A percentile compares a stretch with the other conserved stretches of the same genome.
Evolutionary conservation across 192 early-diverging fungal genomes (phyloP).

Genomic region (Podila epigama): DNA sequence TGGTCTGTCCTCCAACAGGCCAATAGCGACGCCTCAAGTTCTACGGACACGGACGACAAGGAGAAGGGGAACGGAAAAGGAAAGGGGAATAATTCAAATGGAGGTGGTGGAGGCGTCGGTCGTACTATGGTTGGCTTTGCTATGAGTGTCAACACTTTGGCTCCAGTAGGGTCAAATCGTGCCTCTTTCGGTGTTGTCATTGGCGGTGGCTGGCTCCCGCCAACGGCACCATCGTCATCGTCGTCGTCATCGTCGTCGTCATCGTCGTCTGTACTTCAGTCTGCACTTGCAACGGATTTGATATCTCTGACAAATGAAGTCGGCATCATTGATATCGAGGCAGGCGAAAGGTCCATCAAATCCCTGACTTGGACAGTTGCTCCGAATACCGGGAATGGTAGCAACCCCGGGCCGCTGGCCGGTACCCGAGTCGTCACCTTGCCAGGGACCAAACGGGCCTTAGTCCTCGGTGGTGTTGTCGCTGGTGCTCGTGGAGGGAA

Average conservation of each 20-base stretch:
- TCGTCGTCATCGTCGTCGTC: neutral
- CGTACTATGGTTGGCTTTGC: conserved; percentile 31
- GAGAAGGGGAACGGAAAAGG: neutral
- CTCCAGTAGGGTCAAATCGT: neutral
- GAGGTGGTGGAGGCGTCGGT: neutral
- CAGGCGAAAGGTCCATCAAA: neutral
- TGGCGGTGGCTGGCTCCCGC: conserved; percentile 41
- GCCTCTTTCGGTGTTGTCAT: conserved; percentile 13
- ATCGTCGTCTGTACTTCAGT: neutral
- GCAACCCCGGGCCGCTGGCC: conserved; percentile 19
- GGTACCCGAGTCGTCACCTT: conserved; percentile 17
- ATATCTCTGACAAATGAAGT: neutral
- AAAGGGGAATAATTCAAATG: neutral
- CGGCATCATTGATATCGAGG: neutral
- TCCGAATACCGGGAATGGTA: conserved; percentile 5
- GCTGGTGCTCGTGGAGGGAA: neutral
- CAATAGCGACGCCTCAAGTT: conserved; percentile 9
- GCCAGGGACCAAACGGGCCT: conserved; percentile 5
- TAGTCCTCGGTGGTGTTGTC: conserved; percentile 25
- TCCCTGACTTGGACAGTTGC: conserved; percentile 16
- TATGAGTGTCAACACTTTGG: neutral
- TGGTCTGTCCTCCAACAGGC: conserved; percentile 18
- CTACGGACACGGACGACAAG: neutral
- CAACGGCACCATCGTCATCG: neutral
- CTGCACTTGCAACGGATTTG: conserved; percentile 10